Evolutionary conservation across 2,329 filamentous ascomycete genomes (phyloP), one percentile per base, ranked within the genome.

Genomic region (Penicillium sp.): DNA sequence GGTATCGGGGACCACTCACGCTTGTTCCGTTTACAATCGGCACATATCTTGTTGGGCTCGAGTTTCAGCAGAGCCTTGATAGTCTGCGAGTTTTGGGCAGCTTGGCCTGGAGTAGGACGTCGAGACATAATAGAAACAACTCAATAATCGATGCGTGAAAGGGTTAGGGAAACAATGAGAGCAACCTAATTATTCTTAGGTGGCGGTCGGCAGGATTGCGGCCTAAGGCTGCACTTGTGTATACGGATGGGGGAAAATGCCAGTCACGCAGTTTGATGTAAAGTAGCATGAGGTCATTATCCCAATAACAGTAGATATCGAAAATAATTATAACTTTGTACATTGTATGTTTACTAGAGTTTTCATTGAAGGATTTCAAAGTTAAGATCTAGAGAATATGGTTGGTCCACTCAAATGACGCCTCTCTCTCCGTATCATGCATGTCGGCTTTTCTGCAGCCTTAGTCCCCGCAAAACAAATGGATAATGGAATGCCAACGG

Each of bases 1-100:
- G 53, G 52, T 46, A 54, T 43, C 46, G 47, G 50, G 22, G 35
- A 79, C 5, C 26, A 43, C 88, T 65, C 77, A 95, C 92, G 94
- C 77, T 97, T 99, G 81, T 97, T 99, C 74, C 89, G 87, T 82
- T 99, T 99, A 85, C 94, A 99, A 76, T 99, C 94, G 59, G 93
- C 91, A 81, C 94, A 99, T 72, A 89, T 86, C 81, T 99, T 99
- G 81, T 99, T 99, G 61, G 86, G 80, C 72, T 97, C 93, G 66
- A 99, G 80, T 79, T 97, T 99, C 73, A 97, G 82, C 66, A 99
- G 84, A 72, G 85, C 92, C 82, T 97, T 97, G 76, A 99, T 90
- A 43, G 92, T 95, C 74, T 88, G 86, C 75, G 90, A 88, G 79
- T 99, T 99, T 78, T 95, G 89, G 69, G 92, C 92, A 69, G 92